phyloP scores from a whole-genome alignment of 306 rosid genomes.

The Trichosanthes truncata region DNA sequence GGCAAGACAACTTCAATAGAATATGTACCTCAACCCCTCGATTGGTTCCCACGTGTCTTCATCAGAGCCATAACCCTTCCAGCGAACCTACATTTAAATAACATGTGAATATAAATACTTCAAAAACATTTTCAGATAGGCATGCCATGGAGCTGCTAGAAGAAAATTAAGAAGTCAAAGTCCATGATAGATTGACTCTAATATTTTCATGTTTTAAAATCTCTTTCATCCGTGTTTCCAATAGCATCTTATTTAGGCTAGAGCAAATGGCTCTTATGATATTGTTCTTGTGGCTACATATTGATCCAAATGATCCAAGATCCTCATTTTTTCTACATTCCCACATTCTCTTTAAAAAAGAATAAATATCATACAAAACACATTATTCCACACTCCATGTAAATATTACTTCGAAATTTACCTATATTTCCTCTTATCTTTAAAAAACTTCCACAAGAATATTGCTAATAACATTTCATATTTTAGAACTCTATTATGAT shows the following conservation, averaged over 20 bases:
- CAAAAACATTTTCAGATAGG: neutral
- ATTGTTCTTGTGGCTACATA: neutral
- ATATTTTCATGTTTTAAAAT: too few relatives aligned
- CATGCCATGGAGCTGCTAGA: neutral
- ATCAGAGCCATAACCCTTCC: constrained; percentile 67
- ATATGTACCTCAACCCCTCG: constrained; percentile 36
- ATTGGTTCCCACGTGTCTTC: constrained; percentile 83
- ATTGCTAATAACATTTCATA: neutral
- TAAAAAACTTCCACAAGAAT: neutral
- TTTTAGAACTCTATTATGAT: neutral
- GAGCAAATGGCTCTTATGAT: neutral
- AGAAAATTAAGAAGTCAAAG: neutral
- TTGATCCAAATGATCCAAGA: neutral
- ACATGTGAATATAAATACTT: neutral
- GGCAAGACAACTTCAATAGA: neutral
- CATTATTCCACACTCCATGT: neutral
- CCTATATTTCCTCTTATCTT: neutral
- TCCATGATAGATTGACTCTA: neutral
- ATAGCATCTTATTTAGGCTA: neutral
- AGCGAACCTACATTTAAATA: constrained; percentile 34
- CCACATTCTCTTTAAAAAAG: neutral
- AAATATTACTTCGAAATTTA: neutral
- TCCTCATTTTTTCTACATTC: neutral
- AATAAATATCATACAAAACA: neutral
- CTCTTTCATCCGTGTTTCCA: neutral